These are phyloP conservation scores for Xylaria sp. DNA, from an alignment of 2,329 filamentous ascomycete genomes.

Conservation along the genomic window DNA sequence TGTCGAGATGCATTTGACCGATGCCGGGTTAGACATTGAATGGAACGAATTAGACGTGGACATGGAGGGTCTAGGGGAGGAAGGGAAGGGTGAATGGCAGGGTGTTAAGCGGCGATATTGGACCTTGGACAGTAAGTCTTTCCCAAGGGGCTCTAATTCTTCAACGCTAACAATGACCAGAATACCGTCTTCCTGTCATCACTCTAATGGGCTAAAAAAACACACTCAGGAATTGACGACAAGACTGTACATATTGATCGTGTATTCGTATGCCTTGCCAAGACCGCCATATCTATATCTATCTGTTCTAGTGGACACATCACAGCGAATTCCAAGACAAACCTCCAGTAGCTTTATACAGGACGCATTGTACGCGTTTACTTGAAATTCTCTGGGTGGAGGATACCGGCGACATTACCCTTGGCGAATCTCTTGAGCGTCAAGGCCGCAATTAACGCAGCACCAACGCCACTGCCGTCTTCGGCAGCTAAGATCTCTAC, in stretches of 20 bases:
- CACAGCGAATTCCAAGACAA: slow-evolving; percentile 24
- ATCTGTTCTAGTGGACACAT: slow-evolving; percentile 38
- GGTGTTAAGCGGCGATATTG: slow-evolving; percentile 91
- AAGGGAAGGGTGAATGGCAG: slow-evolving; percentile 82
- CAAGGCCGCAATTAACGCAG: slow-evolving; percentile 86
- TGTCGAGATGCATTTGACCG: slow-evolving; percentile 87
- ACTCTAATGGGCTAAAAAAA: slow-evolving; percentile 71
- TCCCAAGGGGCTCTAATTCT: slow-evolving; percentile 15
- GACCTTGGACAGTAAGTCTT: slow-evolving; percentile 75
- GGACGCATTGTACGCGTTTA: slow-evolving; percentile 43
- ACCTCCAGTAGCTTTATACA: slow-evolving; percentile 26
- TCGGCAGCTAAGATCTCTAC: slow-evolving; percentile 90
- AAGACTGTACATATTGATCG: slow-evolving; percentile 22
- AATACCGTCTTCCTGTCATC: slow-evolving; percentile 78
- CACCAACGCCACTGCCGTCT: slow-evolving; percentile 96
- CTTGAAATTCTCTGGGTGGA: slow-evolving; percentile 71
- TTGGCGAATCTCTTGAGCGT: slow-evolving; percentile 72
- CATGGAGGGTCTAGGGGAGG: slow-evolving; percentile 69
- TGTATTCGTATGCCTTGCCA: slow-evolving; percentile 22
- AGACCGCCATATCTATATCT: slow-evolving; percentile 33
- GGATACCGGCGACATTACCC: slow-evolving; percentile 71
- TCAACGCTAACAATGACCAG: slow-evolving; percentile 52
- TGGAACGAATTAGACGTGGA: slow-evolving; percentile 84
- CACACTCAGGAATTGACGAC: not conserved
- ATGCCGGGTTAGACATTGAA: slow-evolving; percentile 88